Base-by-base conservation (phyloP, 2,329 filamentous ascomycete species). In the Piedraia hortae region DNA sequence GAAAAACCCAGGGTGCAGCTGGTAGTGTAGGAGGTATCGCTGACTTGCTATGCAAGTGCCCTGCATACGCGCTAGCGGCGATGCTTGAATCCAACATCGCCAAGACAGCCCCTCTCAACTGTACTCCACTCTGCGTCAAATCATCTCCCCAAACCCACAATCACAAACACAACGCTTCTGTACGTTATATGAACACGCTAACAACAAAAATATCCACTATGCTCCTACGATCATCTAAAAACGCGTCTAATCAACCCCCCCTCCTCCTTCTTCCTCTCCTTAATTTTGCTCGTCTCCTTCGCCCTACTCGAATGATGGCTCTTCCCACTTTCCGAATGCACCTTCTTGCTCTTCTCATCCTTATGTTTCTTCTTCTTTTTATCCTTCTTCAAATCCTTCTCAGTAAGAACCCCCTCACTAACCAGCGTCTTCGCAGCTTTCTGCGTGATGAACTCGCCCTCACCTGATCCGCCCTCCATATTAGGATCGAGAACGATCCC, bases 401-500 rank as follows among this genome's bases (percentile, higher is more conserved):
- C 51, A n/a, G 47, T 48, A 6, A 55, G 33, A 4, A 47, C 42
- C 7, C 51, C 51, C 12, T 47, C 50, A 8, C 46, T 46, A 22
- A 53, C 44, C 19, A 54, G 37, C 11, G 47, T 45, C 21, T 40
- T 37, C 6, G 46, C 44, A 2, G 62, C 63, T 3, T 48, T 50
- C 0, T 59, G 61, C 3, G 62, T 68, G 38, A 68, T 58, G 39
- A 65, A 65, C 35, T 68, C 63, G 25, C 62, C 62, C 22, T 68
- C 63, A 7, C 67, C 62, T 13, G 56, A 65, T 4, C 61, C 66
- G 12, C 56, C 61, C 4, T 50, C 31, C 32, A 55, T 61, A 5
- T 45, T 37, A 4, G 51, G 55, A 29, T 57, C 55, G 5, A 15
- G 17, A 3, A 60, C 57, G 19, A 69, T 64, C 10, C 63, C 63